Evolutionary conservation across 139 green algal species (phyloP), one percentile per base, ranked within the genome.

Genomic region (Prasinococcaceae sp.): DNA sequence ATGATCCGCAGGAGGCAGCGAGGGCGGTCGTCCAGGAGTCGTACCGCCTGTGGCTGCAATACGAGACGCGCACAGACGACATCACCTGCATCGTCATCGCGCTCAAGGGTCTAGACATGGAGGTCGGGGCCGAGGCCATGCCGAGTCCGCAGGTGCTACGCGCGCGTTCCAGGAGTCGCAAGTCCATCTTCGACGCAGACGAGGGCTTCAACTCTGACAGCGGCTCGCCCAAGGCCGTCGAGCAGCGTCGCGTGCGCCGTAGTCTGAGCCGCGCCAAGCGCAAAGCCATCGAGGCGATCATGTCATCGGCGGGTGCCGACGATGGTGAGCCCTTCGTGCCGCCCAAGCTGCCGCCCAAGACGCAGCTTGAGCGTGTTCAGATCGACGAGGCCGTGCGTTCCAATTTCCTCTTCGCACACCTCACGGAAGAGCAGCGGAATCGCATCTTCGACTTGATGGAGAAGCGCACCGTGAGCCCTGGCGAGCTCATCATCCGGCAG

Each of bases 21-120:
- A 28, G 81, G 33, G 74, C 69, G 0, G 69, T 95, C 6, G 77
- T 86, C 0, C 67, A 70, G 4, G 77, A 86, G 63, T 74, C 77
- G 22, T 94, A 94, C 68, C 71, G 76, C 23, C 61, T 80, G 32
- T 95, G 88, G 88, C 73, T 92, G 51, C 58, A 84, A 51, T 76
- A 88, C 27, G 88, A 97, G 55, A 82, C 78, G 1, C 74, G 88
- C 27, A 94, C 84, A 0, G 88, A 97, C 57, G 87, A 97, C 72
- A 94, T 97, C 70, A 90, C 85, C 39, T 77, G 82, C 39, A 76
- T 90, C 6, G 57, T 93, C 22, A 52, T 93, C 5, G 58, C 79
- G 47, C 66, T 93, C 17, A 47, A 70, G 24, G 69, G 69, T 8
- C 36, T 47, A 24, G 17, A 44, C n/a, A n/a, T n/a, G n/a, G n/a